phyloP scores from a whole-genome alignment of 164 flowering plant species.

The Vitis labrusca region DNA sequence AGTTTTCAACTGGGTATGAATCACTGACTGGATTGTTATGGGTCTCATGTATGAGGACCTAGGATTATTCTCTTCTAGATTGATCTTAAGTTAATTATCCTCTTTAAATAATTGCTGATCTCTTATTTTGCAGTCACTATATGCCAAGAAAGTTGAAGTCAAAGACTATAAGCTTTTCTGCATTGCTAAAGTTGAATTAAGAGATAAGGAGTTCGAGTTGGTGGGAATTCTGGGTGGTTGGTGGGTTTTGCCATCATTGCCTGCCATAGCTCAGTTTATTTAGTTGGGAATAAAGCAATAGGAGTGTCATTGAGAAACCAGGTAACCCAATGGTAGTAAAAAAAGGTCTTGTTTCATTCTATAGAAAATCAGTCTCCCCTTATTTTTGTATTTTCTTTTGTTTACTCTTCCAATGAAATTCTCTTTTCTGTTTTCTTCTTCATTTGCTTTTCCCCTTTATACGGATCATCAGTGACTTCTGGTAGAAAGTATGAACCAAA shows the following conservation, averaged over 20 bases:
- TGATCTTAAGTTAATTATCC: background rate
- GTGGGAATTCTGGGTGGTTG: conserved; percentile 54
- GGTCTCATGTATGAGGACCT: too few relatives aligned
- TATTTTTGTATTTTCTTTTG: too few relatives aligned
- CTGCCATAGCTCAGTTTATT: background rate
- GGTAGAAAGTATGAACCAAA: background rate
- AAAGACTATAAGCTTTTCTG: conserved; percentile 44
- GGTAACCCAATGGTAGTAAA: conserved; percentile 6
- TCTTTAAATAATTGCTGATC: background rate
- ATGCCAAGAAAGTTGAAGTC: conserved; percentile 48
- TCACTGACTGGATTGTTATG: too few relatives aligned
- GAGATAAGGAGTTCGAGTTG: conserved; percentile 27
- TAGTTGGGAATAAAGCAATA: background rate
- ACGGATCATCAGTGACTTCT: background rate
- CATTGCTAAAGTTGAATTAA: conserved; percentile 39
- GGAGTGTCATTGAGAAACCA: background rate
- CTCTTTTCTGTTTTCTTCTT: background rate
- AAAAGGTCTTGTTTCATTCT: too few relatives aligned
- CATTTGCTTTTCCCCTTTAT: background rate
- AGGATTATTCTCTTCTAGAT: too few relatives aligned
- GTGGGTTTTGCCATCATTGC: conserved; percentile 39
- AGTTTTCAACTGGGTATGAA: too few relatives aligned
- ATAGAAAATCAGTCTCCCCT: too few relatives aligned
- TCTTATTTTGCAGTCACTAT: conserved; percentile 28
- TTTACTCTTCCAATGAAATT: background rate